Conservation (phyloP, 2,329 filamentous ascomycete species). For the Beauveria bassiana region DNA sequence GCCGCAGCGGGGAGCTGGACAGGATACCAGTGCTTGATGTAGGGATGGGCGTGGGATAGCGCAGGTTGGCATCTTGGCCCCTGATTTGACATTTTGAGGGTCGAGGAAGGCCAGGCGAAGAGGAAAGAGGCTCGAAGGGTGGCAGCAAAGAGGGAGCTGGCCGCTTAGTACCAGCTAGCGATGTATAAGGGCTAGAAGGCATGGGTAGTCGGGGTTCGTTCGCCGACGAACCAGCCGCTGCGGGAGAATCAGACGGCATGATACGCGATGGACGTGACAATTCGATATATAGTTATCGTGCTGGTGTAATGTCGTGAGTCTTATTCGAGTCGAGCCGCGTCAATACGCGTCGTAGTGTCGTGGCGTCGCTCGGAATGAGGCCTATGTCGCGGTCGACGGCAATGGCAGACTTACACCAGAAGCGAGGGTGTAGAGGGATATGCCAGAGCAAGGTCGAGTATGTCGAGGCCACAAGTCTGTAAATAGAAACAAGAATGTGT, state of each 20-base stretch:
- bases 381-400: background rate
- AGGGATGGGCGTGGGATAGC: constrained; percentile 88
- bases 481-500: constrained; percentile 7
- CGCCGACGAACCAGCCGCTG: background rate
- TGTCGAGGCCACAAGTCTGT: constrained; percentile 4
- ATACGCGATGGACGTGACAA: background rate
- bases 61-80: constrained; percentile 41
- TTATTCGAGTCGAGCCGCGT: background rate
- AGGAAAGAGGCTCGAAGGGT: constrained; percentile 72
- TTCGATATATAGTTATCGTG: background rate
- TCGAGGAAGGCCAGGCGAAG: constrained; percentile 64
- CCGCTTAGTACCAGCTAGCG: constrained; percentile 46
- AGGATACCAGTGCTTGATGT: constrained; percentile 90
- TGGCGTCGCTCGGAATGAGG: background rate
- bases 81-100: constrained; percentile 59
- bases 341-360: constrained; percentile 8
- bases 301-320: background rate
- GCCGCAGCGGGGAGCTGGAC: constrained; percentile 70
- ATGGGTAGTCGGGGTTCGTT: constrained; percentile 11
- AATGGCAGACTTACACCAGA: constrained; percentile 7
- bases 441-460: background rate
- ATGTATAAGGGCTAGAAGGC: constrained; percentile 11
- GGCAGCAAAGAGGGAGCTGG: constrained; percentile 63
- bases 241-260: constrained; percentile 9
- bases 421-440: background rate